Conservation (phyloP, 139 green algal species). For the Picochlorum costavermella region DNA sequence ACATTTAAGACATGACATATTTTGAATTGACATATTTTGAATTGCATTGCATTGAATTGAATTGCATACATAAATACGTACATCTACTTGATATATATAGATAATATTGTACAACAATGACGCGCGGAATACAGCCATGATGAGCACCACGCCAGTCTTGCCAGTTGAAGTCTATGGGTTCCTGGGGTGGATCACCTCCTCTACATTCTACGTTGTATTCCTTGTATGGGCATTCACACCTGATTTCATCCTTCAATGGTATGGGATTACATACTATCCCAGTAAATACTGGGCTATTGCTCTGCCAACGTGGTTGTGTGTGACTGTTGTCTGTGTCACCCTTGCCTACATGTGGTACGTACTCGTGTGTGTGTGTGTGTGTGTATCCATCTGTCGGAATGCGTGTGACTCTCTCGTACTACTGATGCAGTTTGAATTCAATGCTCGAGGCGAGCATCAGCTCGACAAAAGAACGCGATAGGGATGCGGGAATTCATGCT, state of each 20-base stretch:
- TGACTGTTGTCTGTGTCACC: slow-evolving; percentile 35
- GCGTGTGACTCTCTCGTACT: too few relatives aligned
- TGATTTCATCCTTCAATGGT: slow-evolving; percentile 21
- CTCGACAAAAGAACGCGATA: too few relatives aligned
- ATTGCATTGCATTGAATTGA: too few relatives aligned
- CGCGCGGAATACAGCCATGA: background rate
- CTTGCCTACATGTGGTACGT: slow-evolving; percentile 52
- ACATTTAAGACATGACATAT: too few relatives aligned
- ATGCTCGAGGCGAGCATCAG: too few relatives aligned
- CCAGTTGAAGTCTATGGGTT: slow-evolving; percentile 53
- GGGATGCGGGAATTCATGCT: too few relatives aligned
- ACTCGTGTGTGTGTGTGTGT: too few relatives aligned
- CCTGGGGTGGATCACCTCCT: slow-evolving; percentile 43
- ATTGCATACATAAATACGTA: too few relatives aligned
- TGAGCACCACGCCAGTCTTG: background rate
- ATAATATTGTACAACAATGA: background rate
- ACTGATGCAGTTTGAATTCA: too few relatives aligned
- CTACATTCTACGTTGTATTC: slow-evolving; percentile 41
- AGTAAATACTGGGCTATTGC: slow-evolving; percentile 62
- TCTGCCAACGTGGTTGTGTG: slow-evolving; percentile 43
- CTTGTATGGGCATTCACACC: slow-evolving; percentile 53
- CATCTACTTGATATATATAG: too few relatives aligned
- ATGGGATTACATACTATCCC: slow-evolving; percentile 59
- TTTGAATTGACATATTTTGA: too few relatives aligned
- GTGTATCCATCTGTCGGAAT: too few relatives aligned